phyloP scores from a whole-genome alignment of 768 basidiomycete genomes.

The Plicaturopsis crispa region DNA sequence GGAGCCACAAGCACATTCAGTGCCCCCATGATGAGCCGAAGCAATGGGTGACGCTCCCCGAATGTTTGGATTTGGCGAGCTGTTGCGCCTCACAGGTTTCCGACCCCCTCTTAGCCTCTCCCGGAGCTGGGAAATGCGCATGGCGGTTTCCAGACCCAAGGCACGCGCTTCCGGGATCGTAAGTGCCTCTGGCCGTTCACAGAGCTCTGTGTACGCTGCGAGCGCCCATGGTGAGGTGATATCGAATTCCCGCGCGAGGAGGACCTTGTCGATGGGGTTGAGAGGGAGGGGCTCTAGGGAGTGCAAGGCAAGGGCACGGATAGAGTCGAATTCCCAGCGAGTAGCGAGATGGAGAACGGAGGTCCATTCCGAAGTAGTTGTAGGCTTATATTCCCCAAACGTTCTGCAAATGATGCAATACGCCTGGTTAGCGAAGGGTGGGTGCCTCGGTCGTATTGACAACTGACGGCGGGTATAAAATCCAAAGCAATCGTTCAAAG shows the following conservation, averaged over 20 bases:
- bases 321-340: slow-evolving; percentile 21
- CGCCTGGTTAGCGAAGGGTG: not conserved
- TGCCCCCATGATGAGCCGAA: too few relatives aligned
- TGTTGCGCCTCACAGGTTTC: too few relatives aligned
- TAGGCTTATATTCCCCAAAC: slow-evolving; percentile 7
- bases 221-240: slow-evolving; percentile 10
- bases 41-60: too few relatives aligned
- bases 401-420: slow-evolving; percentile 1
- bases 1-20: too few relatives aligned
- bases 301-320: slow-evolving; percentile 24
- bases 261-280: slow-evolving; percentile 5
- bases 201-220: slow-evolving; percentile 10
- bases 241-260: slow-evolving; percentile 9
- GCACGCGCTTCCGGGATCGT: slow-evolving; percentile 16
- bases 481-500: slow-evolving; percentile 27
- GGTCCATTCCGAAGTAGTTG: slow-evolving; percentile 17
- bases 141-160: slow-evolving; percentile 12
- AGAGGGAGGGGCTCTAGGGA: slow-evolving; percentile 17
- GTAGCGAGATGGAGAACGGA: slow-evolving; percentile 18
- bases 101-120: slow-evolving; percentile 4
- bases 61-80: too few relatives aligned
- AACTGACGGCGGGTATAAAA: slow-evolving; percentile 19
- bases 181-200: slow-evolving; percentile 7
- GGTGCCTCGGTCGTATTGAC: not conserved
- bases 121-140: slow-evolving; percentile 5